phyloP scores from a whole-genome alignment of 179 eudicot species.

The Gypsophila paniculata region DNA sequence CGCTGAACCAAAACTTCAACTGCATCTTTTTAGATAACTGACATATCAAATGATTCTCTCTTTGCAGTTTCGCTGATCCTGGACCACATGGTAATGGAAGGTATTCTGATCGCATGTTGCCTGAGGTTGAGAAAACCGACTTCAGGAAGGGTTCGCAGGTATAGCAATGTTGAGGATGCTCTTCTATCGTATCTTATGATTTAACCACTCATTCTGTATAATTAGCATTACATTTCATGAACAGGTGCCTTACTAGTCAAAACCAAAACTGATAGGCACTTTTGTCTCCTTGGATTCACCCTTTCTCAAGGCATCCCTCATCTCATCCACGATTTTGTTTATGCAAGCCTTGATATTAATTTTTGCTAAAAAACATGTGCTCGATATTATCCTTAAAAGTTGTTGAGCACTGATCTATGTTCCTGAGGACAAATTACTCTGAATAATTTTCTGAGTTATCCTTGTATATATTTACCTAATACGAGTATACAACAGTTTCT shows the following conservation, averaged over 20 bases:
- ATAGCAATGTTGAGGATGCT: neutral
- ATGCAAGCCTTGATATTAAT: neutral
- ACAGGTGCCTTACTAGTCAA: neutral
- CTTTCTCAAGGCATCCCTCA: neutral
- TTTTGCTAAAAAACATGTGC: neutral
- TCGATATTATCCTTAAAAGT: neutral
- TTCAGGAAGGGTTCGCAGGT: slow-evolving; percentile 59
- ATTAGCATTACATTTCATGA: neutral
- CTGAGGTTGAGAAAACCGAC: slow-evolving; percentile 42
- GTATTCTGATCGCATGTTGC: slow-evolving; percentile 48
- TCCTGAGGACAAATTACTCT: neutral
- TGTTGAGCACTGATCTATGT: neutral
- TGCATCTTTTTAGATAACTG: slow-evolving; percentile 3
- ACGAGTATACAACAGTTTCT: neutral
- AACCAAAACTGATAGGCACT: neutral
- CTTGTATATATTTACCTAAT: too few relatives aligned
- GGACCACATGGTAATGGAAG: slow-evolving; percentile 57
- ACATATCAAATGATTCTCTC: slow-evolving; percentile 18
- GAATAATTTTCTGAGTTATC: too few relatives aligned
- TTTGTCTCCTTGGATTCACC: neutral
- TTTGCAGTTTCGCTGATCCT: slow-evolving; percentile 44
- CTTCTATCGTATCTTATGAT: slow-evolving; percentile 10
- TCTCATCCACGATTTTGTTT: neutral
- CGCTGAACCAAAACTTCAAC: neutral
- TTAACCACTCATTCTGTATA: neutral